A percentile compares a stretch with the other conserved stretches of the same genome.
Evolutionary conservation across 1,139 yeast species (phyloP).

Genomic region (Yamadazyma triangularis): DNA sequence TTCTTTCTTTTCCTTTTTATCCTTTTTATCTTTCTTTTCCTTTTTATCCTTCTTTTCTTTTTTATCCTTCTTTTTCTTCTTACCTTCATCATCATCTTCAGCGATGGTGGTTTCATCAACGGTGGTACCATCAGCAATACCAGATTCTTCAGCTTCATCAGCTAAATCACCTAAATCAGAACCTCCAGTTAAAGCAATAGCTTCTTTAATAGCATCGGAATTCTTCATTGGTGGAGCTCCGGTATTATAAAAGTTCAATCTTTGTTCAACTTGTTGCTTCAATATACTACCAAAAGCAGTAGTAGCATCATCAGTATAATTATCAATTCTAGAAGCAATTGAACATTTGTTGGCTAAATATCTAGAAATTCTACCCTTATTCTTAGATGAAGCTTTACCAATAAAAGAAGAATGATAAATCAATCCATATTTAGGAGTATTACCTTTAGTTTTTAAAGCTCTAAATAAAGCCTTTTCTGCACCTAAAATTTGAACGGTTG

Average conservation of each 20-base stretch:
- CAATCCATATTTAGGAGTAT: conserved; percentile 97
- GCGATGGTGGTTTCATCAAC: conserved; percentile 13
- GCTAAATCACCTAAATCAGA: conserved; percentile 31
- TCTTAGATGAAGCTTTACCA: conserved; percentile 96
- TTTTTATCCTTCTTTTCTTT: conserved; percentile 52
- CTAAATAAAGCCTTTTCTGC: conserved; percentile 99
- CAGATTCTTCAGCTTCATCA: conserved; percentile 10
- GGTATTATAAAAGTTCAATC: conserved; percentile 91
- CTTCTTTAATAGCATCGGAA: conserved; percentile 88
- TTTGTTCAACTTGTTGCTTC: conserved; percentile 96
- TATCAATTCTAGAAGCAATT: conserved; percentile 97
- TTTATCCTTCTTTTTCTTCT: conserved; percentile 53
- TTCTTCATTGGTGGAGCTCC: conserved; percentile 97
- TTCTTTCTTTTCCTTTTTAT: conserved; percentile 49
- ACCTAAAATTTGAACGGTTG: conserved; percentile 97
- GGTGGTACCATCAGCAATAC: no score
- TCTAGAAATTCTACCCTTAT: conserved; percentile 98
- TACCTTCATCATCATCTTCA: conserved; percentile 34
- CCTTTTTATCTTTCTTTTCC: conserved; percentile 53
- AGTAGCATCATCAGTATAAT: conserved; percentile 83
- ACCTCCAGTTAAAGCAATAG: conserved; percentile 64
- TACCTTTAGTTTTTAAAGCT: conserved; percentile 96
- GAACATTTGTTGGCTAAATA: conserved; percentile 98
- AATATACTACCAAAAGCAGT: conserved; percentile 86
- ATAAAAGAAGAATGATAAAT: conserved; percentile 95